phyloP scores from a whole-genome alignment of 2,329 filamentous ascomycete species.

The Aspergillus sp. region DNA sequence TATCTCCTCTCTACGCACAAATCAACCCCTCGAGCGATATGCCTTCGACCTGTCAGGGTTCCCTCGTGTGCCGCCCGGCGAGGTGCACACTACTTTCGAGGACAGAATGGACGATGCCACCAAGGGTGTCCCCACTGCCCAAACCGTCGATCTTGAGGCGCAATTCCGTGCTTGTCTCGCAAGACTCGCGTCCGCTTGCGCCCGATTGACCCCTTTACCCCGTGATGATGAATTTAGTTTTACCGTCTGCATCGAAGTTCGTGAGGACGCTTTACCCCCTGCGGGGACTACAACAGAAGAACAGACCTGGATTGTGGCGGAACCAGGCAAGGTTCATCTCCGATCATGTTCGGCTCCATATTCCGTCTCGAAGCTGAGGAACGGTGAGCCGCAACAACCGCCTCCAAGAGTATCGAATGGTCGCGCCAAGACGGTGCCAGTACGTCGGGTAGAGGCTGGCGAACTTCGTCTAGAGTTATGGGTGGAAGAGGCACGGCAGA shows the following conservation, averaged over 20 bases:
- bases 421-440: constrained; percentile 57
- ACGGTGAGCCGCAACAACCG: constrained; percentile 36
- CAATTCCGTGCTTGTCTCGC: constrained; percentile 50
- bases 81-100: constrained; percentile 55
- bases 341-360: constrained; percentile 40
- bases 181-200: constrained; percentile 44
- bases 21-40: constrained; percentile 58
- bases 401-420: constrained; percentile 41
- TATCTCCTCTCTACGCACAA: constrained; percentile 52
- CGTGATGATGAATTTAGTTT: constrained; percentile 49
- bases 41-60: constrained; percentile 61
- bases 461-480: constrained; percentile 68
- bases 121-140: constrained; percentile 30
- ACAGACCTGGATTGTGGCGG: constrained; percentile 61
- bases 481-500: constrained; percentile 65
- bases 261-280: constrained; percentile 47
- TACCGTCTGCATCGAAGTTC: constrained; percentile 50
- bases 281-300: constrained; percentile 49
- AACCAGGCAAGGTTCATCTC: constrained; percentile 47
- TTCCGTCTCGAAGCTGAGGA: constrained; percentile 39
- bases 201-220: constrained; percentile 44
- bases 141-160: constrained; percentile 46
- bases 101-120: constrained; percentile 36
- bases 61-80: constrained; percentile 48
- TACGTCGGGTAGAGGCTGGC: constrained; percentile 64